These are phyloP conservation scores for Astrephomene gubernaculifera DNA, from an alignment of 139 green algal genomes.

Conservation along the genomic window DNA sequence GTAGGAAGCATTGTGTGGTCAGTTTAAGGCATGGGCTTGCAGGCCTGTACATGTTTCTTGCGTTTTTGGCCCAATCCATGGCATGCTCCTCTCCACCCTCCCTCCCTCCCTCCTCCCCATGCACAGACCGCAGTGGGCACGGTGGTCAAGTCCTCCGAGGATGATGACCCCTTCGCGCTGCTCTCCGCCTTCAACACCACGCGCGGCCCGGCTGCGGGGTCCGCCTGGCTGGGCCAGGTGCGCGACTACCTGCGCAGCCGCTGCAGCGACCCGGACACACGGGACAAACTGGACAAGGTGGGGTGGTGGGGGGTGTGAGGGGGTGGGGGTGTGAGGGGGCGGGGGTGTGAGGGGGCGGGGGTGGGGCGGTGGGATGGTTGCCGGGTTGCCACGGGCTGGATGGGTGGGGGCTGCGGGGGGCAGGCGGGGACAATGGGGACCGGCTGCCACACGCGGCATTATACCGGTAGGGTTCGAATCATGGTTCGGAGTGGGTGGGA, in stretches of 20 bases:
- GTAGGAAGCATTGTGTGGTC: background rate
- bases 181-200: constrained; percentile 76
- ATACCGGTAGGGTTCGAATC: background rate
- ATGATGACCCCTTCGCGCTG: constrained; percentile 88
- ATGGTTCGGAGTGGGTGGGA: background rate
- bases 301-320: too few species aligned
- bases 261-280: constrained; percentile 35
- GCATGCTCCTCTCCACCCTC: background rate
- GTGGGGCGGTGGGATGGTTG: too few species aligned
- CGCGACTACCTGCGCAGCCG: constrained; percentile 65
- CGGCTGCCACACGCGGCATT: background rate
- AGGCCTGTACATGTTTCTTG: background rate
- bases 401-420: too few species aligned
- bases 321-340: too few species aligned
- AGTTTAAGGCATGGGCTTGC: background rate
- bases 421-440: too few species aligned
- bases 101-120: background rate
- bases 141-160: constrained; percentile 87
- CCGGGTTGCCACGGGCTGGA: too few species aligned
- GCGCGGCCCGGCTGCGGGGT: constrained; percentile 43
- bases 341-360: too few species aligned
- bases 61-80: background rate
- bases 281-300: constrained; percentile 51
- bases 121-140: constrained; percentile 78
- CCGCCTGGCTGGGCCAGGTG: constrained; percentile 69